Base-by-base conservation (phyloP, 208 protist genomes). In the Leishmania turanica region DNA sequence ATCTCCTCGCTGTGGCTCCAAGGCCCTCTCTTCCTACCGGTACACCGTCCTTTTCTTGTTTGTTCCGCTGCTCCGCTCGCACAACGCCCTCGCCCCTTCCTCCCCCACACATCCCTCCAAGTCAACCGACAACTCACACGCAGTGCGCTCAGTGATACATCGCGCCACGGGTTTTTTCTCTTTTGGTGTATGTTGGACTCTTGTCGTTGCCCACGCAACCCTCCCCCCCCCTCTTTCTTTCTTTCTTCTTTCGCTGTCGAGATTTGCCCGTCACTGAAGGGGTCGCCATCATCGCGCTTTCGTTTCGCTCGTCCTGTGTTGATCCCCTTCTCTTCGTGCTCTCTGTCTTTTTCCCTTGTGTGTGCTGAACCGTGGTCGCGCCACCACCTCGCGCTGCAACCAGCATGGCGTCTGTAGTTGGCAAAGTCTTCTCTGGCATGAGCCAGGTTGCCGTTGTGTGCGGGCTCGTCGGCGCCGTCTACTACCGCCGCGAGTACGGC, bases 401-500 rank as follows among this genome's bases (percentile, higher is more conserved):
- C 27, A 9, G 7, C 45, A 86, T 83, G 78, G 15, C 78, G 45
- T 66, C 21, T 37, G 17, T 70, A 19, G 65, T 82, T 24, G 68
- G 77, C 9, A 80, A 69, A 3, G 65, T 87, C 73, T 85, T 87
- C 77, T 80, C 79, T 49, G 80, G 80, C 51, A 49, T 79, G 53
- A 89, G 90, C 80, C 77, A 87, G 49, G 42, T 89, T 40, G 84
- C 83, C 19, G 68, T 93, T 17, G 82, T 92, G 40, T 88, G 90
- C 58, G 77, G 77, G 24, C 11, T 91, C 17, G 82, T 74, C 13
- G 86, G 80, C 0, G 85, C 84, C 42, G 49, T 92, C 11, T 82
- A 91, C 56, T 96, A 92, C 87, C 87, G 88, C 74, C 87, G 81
- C 54, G 80, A 79, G 72, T 93, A 92, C 72, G 81, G 88, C 31